Conservation (phyloP, 2,329 filamentous ascomycete genomes). For the Phialemoniopsis sp. region DNA sequence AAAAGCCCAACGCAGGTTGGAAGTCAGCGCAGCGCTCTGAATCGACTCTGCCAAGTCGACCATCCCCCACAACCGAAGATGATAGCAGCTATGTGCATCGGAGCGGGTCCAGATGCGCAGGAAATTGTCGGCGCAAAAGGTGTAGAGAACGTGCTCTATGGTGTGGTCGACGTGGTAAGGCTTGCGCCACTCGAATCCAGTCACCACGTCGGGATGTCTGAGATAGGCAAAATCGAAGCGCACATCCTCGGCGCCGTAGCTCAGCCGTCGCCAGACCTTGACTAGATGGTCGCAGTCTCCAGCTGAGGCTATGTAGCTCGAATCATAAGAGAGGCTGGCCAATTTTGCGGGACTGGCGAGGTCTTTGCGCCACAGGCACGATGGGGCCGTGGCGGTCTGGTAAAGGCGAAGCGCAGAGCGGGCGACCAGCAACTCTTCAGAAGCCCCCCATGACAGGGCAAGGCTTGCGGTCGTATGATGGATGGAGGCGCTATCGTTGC, state of each 20-base stretch:
- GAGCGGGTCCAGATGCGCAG: slow-evolving; percentile 80
- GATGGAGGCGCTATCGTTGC: slow-evolving; percentile 36
- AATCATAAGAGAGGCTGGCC: slow-evolving; percentile 81
- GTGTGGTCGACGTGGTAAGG: slow-evolving; percentile 74
- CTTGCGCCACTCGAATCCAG: slow-evolving; percentile 78
- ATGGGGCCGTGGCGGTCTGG: slow-evolving; percentile 40
- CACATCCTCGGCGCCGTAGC: slow-evolving; percentile 77
- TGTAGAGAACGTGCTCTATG: slow-evolving; percentile 85
- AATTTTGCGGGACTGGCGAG: slow-evolving; percentile 71
- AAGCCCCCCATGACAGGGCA: slow-evolving; percentile 78
- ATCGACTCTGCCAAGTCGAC: slow-evolving; percentile 75
- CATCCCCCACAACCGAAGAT: slow-evolving; percentile 74
- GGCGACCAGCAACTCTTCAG: slow-evolving; percentile 80
- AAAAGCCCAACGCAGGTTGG: slow-evolving; percentile 60
- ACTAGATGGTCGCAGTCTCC: slow-evolving; percentile 76
- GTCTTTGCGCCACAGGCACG: slow-evolving; percentile 67
- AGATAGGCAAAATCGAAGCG: slow-evolving; percentile 90
- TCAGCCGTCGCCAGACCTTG: slow-evolving; percentile 88
- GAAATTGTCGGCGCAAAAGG: slow-evolving; percentile 75
- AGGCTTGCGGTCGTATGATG: slow-evolving; percentile 29
- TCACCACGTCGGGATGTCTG: slow-evolving; percentile 77
- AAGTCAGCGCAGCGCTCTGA: slow-evolving; percentile 29
- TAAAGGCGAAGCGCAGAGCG: slow-evolving; percentile 69
- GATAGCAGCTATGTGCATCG: slow-evolving; percentile 62
- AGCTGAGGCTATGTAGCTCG: slow-evolving; percentile 78